Conservation (phyloP, 2,329 filamentous ascomycete genomes). For the Bipolaris sorokiniana region DNA sequence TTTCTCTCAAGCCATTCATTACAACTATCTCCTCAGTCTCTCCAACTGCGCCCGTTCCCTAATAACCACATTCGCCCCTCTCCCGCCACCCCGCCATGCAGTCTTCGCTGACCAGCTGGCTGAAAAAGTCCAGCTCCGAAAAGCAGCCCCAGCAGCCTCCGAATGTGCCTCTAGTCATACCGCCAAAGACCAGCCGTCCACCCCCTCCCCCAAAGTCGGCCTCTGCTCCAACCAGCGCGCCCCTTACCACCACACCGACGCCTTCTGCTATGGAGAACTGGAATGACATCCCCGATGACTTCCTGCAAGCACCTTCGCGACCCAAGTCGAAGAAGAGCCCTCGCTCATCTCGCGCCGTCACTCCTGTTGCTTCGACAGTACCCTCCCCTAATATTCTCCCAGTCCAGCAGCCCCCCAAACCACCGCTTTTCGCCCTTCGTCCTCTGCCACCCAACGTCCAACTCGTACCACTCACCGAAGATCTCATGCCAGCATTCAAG, state of each 20-base stretch:
- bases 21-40: neutral
- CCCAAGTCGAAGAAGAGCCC: slow-evolving; percentile 35
- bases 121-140: slow-evolving; percentile 52
- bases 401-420: slow-evolving; percentile 12
- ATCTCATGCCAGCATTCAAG: slow-evolving; percentile 62
- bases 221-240: slow-evolving; percentile 25
- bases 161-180: slow-evolving; percentile 7
- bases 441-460: slow-evolving; percentile 58
- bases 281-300: slow-evolving; percentile 39
- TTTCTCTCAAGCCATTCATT: neutral
- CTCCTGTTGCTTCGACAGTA: slow-evolving; percentile 26
- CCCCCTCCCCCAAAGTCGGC: slow-evolving; percentile 30
- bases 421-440: slow-evolving; percentile 35
- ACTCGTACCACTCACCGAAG: slow-evolving; percentile 59
- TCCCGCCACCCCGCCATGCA: slow-evolving; percentile 42
- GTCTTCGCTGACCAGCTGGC: slow-evolving; percentile 56
- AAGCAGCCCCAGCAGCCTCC: slow-evolving; percentile 26
- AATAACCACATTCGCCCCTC: slow-evolving; percentile 3
- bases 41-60: neutral
- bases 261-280: slow-evolving; percentile 32
- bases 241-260: slow-evolving; percentile 22
- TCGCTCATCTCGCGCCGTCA: slow-evolving; percentile 27
- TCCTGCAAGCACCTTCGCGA: slow-evolving; percentile 32
- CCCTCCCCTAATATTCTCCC: slow-evolving; percentile 23
- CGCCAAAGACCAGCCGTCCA: slow-evolving; percentile 16